Evolutionary conservation across 805 yeast genomes (phyloP), one percentile per base, ranked within the genome.

Genomic region (Lachancea meyersii): DNA sequence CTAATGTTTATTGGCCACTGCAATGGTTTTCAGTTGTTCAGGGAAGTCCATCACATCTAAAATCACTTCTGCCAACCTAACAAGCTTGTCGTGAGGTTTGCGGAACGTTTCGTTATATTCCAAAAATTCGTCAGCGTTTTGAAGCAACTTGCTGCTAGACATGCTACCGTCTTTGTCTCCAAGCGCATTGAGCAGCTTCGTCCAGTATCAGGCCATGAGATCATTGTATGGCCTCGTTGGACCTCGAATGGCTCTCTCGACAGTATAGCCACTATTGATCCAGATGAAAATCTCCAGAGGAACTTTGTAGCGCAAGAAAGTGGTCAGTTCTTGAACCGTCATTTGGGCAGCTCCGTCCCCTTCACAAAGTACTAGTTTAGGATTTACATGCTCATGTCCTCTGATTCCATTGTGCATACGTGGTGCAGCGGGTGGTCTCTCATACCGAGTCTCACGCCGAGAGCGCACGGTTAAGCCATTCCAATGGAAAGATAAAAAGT

Each of bases 261-360:
- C 87, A 0, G 96, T 82, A 67, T 89, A 89, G 1, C 97, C 97
- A 44, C 75, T 74, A 64, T 89, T 89, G 65, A 89, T 89, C 64
- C 87, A 68, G 40, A 89, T 63, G 52, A 88, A 75, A 21, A 89
- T 72, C 32, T 82, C 76, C 18, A 95, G 86, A 28, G 75, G 75
- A 32, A 82, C 69, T 16, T 71, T 68, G 48, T 74, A 68, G 48
- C 86, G 74, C 31, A 83, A 61, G 55, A 75, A 77, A 2, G 86
- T 72, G 1, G 86, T 76, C 38, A 81, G 63, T 58, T 89, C 97
- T 70, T 89, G 96, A 43, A 83, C 71, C 4, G 96, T 87, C 95
- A 89, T 85, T 68, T 86, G 95, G 2, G 96, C 91, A 2, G 95
- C 81, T 1, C 97, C 97, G 61, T 89, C 97, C 43, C 97, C 96